Percentiles rank a stretch among this genome's conserved stretches.
Evolutionary conservation across 768 basidiomycete species (phyloP).

Genomic region (Termitomyces sp.): DNA sequence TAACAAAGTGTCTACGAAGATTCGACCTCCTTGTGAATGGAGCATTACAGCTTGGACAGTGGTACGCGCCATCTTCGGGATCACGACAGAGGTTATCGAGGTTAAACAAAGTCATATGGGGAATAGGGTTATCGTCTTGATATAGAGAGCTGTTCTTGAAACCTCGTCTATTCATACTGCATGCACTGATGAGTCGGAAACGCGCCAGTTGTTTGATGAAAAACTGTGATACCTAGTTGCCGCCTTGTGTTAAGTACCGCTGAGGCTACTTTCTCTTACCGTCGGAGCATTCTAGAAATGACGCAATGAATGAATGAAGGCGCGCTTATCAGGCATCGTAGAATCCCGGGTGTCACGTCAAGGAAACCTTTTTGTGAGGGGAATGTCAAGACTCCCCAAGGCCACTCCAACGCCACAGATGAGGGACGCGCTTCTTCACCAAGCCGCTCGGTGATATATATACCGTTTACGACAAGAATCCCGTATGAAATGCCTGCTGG

Average conservation of each 20-base stretch:
- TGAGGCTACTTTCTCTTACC: neutral
- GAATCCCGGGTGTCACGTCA: conserved; percentile 1
- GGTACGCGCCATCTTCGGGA: conserved; percentile 33
- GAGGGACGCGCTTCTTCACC: neutral
- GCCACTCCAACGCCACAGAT: conserved; percentile 6
- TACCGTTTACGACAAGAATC: neutral
- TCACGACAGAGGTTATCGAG: conserved; percentile 34
- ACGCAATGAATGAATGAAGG: neutral
- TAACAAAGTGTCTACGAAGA: conserved; percentile 33
- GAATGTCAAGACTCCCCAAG: neutral
- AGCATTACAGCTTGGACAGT: conserved; percentile 34
- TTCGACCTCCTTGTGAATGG: conserved; percentile 37
- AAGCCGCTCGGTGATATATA: neutral
- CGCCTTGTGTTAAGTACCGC: conserved; percentile 5
- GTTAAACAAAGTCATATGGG: conserved; percentile 12
- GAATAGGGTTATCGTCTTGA: neutral
- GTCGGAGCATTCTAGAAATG: conserved; percentile 5
- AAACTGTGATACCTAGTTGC: neutral
- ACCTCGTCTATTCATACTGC: neutral
- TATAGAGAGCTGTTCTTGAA: conserved; percentile 1
- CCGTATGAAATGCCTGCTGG: neutral
- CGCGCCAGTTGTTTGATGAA: neutral
- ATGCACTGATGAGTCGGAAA: neutral
- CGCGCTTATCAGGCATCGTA: conserved; percentile 1
- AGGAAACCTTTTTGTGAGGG: neutral